These are phyloP conservation scores for Fusarium acutatum DNA, from an alignment of 2,329 filamentous ascomycete species.

Conservation along the genomic window DNA sequence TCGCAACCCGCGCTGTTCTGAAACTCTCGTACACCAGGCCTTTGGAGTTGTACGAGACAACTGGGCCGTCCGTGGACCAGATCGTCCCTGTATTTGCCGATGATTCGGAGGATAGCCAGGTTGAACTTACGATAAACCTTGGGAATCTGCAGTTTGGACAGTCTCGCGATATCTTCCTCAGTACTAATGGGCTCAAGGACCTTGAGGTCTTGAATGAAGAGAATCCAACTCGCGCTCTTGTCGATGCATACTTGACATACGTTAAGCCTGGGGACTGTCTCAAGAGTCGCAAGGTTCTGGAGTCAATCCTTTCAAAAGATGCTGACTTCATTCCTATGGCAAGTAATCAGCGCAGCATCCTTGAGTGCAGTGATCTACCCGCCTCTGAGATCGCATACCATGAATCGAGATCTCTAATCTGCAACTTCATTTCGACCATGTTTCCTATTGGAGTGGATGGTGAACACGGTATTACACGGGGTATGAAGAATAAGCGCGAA, in stretches of 20 bases:
- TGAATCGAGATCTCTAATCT: constrained; percentile 58
- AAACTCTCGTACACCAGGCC: constrained; percentile 50
- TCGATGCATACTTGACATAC: constrained; percentile 50
- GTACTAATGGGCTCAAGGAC: constrained; percentile 38
- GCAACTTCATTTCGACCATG: constrained; percentile 57
- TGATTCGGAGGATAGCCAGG: constrained; percentile 9
- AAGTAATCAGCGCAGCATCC: constrained; percentile 23
- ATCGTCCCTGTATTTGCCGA: constrained; percentile 35
- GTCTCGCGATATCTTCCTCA: constrained; percentile 63
- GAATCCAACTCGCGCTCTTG: constrained; percentile 19
- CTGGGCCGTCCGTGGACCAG: constrained; percentile 51
- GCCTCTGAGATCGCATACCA: constrained; percentile 58
- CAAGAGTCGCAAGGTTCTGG: not conserved
- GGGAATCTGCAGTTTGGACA: constrained; percentile 70
- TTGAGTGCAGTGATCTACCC: constrained; percentile 39
- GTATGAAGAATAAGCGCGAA: constrained; percentile 5
- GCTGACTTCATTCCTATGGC: not conserved
- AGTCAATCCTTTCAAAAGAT: not conserved
- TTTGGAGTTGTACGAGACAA: constrained; percentile 51
- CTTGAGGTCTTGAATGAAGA: constrained; percentile 6
- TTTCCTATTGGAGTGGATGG: constrained; percentile 46
- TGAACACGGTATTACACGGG: constrained; percentile 44
- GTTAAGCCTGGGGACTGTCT: constrained; percentile 31
- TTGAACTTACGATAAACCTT: constrained; percentile 51
- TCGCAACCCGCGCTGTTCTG: constrained; percentile 57